Conservation (phyloP, 2,329 filamentous ascomycete species). For the Colletotrichum sp. region DNA sequence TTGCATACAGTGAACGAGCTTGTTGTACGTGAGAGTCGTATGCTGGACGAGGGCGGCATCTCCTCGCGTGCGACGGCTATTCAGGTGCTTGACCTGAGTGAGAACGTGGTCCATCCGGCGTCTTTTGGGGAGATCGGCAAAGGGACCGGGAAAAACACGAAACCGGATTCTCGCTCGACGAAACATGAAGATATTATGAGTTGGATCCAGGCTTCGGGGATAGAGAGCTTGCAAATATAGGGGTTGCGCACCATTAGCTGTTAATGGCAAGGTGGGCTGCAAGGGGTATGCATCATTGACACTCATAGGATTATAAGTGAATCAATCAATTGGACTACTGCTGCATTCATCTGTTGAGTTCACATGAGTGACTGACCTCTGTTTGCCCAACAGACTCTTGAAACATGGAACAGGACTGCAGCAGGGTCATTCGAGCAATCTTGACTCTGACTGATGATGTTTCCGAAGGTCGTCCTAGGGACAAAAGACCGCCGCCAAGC, state of each 20-base stretch:
- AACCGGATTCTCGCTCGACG: neutral
- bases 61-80: neutral
- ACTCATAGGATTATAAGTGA: neutral
- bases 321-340: neutral
- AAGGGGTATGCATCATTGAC: neutral
- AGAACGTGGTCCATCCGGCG: neutral
- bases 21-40: neutral
- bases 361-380: neutral
- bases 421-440: neutral
- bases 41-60: neutral
- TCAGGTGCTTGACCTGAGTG: neutral
- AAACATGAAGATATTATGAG: neutral
- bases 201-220: neutral
- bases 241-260: neutral
- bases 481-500: neutral
- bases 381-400: neutral
- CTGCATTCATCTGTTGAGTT: accelerated
- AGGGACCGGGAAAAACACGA: neutral
- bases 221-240: neutral
- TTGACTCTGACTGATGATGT: neutral
- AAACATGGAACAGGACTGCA: neutral
- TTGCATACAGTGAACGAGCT: neutral
- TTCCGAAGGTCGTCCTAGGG: neutral
- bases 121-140: neutral
- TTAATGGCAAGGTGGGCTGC: neutral